Percentiles rank a stretch among this genome's conserved stretches.
Evolutionary conservation across 2,329 filamentous ascomycete species (phyloP).

Genomic region (Aureobasidium sp.): DNA sequence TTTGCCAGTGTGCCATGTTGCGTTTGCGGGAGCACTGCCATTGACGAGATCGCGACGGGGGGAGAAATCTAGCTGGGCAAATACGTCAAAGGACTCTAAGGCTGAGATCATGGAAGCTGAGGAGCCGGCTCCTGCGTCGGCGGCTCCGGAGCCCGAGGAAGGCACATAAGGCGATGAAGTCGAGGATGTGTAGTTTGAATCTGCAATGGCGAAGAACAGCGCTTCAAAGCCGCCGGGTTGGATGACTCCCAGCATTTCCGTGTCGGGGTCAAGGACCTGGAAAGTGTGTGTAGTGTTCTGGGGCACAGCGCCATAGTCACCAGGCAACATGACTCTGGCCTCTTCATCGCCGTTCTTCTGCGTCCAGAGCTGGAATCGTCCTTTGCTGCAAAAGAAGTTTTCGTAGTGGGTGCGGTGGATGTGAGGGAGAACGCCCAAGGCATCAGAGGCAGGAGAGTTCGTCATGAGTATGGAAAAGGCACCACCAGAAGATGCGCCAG

Average conservation of each 20-base stretch:
- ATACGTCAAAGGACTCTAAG: slow-evolving; percentile 39
- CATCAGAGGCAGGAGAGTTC: slow-evolving; percentile 29
- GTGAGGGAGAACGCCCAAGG: slow-evolving; percentile 39
- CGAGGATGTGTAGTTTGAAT: slow-evolving; percentile 30
- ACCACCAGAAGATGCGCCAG: slow-evolving; percentile 38
- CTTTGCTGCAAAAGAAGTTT: slow-evolving; percentile 43
- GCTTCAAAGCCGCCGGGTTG: slow-evolving; percentile 44
- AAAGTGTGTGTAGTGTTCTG: slow-evolving; percentile 43
- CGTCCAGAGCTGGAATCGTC: slow-evolving; percentile 42
- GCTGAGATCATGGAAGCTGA: slow-evolving; percentile 29
- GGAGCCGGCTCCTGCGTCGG: slow-evolving; percentile 23
- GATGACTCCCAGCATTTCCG: slow-evolving; percentile 42
- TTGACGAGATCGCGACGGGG: slow-evolving; percentile 38
- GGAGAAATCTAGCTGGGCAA: slow-evolving; percentile 35
- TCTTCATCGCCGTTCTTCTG: slow-evolving; percentile 26
- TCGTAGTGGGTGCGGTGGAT: slow-evolving; percentile 39
- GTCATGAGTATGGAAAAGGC: slow-evolving; percentile 42
- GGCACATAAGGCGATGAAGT: slow-evolving; percentile 34
- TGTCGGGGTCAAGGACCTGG: slow-evolving; percentile 43
- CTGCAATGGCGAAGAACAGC: slow-evolving; percentile 31
- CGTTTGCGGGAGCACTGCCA: slow-evolving; percentile 31
- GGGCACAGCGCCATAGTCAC: slow-evolving; percentile 38
- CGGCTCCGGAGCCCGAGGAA: slow-evolving; percentile 24
- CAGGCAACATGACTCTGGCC: slow-evolving; percentile 35
- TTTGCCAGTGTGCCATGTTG: slow-evolving; percentile 34